Base-by-base conservation (phyloP, 2,329 filamentous ascomycete genomes). In the Cladophialophora immunda region DNA sequence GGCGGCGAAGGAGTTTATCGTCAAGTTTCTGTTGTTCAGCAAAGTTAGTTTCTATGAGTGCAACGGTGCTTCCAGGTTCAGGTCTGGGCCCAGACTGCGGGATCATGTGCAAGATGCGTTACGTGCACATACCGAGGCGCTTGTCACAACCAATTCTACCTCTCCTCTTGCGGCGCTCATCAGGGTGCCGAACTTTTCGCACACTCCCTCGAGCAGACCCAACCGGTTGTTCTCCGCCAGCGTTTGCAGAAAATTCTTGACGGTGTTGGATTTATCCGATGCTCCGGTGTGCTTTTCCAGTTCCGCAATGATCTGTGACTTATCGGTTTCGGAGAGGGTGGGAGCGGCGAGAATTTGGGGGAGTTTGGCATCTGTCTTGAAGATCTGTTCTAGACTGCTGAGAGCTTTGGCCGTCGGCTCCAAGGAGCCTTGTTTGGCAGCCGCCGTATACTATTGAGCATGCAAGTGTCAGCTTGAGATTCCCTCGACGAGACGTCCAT, bases 181-280 rank as follows among this genome's bases (percentile, higher is more conserved):
- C 77, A 99, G 84, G 78, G 90, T 86, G 73, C 79, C 85, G 77
- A 97, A 99, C 88, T 98, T 97, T 78, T 91, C 88, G 79, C 89
- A 90, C 71, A 98, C 90, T 75, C 90, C 89, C 81, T 90, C 86
- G 70, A 99, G 87, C 70, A 95, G 85, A 72, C 90, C 89, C 74
- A 99, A 86, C 74, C 95, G 89, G 89, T 99, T 99, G 89, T 99
- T 97, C 85, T 95, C 92, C 73, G 95, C 94, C 66, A 99, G 88
- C 65, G 94, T 92, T 65, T 85, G 79, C 75, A 99, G 88, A 86
- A 99, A 94, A 88, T 97, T 96, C 89, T 95, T 93, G 81, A 98
- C 84, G 71, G 94, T 92, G 78, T 92, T 89, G 78, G 82, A 84
- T 83, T 92, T 92, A 80, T 90, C 86, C 71, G 83, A 80, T 73